Evolutionary conservation across 2,329 filamentous ascomycete genomes (phyloP), one percentile per base, ranked within the genome.

Genomic region (Fusarium mangiferae): DNA sequence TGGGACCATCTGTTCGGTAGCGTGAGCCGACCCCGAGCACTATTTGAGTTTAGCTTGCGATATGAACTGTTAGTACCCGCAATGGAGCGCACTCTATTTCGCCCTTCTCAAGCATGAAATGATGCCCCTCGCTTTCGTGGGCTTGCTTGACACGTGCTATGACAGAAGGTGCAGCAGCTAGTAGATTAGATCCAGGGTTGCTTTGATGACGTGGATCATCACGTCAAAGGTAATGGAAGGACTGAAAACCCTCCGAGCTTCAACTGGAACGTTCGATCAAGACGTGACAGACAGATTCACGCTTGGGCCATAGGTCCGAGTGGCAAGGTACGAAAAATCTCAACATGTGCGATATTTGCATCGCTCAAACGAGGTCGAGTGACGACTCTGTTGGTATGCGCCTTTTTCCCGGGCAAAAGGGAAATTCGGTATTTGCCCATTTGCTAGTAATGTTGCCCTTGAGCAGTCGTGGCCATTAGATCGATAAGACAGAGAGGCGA

Each of bases 1-100:
- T 51, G 42, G 44, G 38, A 22, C n/a, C 33, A 17, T 28, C 4
- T 26, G 4, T 20, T 22, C 18, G n/a, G 52, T 56, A 55, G 55
- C 22, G 42, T 7, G 20, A 49, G 24, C 42, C 24, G 24, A 59
- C 18, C 33, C 42, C 22, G 56, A 35, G 42, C 45, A 59, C 56
- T 36, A 51, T 24, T 24, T 38, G 35, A 59, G 56, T 51, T 51
- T 59, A 59, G 56, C 56, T 59, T 59, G 56, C 56, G 56, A 59
- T 59, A 17, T 38, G 42, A 59, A 36, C 42, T 49, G 15, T 55
- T 42, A 41, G 51, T 55, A 18, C 51, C 35, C 42, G 56, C 26
- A 36, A n/a, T 30, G 5, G 33, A 51, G 9, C 33, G 22, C 14
- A 49, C 42, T 59, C 42, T 36, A 49, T 38, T 58, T 51, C 12